These are phyloP conservation scores for Suillus subaureus DNA, from an alignment of 768 basidiomycete species.

Conservation along the genomic window DNA sequence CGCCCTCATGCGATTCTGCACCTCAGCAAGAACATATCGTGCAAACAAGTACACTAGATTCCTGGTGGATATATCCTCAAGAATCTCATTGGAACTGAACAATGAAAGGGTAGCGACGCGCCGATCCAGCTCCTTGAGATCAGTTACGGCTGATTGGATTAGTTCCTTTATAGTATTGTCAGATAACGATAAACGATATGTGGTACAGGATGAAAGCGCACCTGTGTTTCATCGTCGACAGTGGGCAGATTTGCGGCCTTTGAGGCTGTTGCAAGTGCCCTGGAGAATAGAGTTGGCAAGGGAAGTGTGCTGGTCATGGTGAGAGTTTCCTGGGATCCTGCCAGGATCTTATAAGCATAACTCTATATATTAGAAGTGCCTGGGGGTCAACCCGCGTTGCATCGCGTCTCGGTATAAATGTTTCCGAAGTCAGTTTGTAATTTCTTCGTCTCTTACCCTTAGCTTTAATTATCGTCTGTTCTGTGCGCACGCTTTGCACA, in stretches of 20 bases:
- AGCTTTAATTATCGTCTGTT: too few species aligned
- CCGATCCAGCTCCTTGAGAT: slow-evolving; percentile 55
- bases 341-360: neutral
- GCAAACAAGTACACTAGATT: slow-evolving; percentile 78
- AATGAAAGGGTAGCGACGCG: slow-evolving; percentile 64
- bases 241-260: slow-evolving; percentile 44
- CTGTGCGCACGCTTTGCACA: too few species aligned
- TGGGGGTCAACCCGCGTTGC: slow-evolving; percentile 17
- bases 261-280: slow-evolving; percentile 40
- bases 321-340: slow-evolving; percentile 12
- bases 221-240: slow-evolving; percentile 49
- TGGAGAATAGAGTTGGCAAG: slow-evolving; percentile 41
- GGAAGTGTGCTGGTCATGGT: slow-evolving; percentile 26
- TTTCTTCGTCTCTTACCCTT: neutral
- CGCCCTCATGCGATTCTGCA: slow-evolving; percentile 60
- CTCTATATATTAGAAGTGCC: neutral
- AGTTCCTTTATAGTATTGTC: slow-evolving; percentile 49
- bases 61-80: slow-evolving; percentile 80
- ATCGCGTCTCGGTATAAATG: neutral
- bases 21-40: slow-evolving; percentile 67
- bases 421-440: neutral
- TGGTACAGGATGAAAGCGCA: slow-evolving; percentile 13
- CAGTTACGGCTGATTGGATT: slow-evolving; percentile 52
- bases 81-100: slow-evolving; percentile 81
- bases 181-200: neutral